Base-by-base conservation (phyloP, 2,329 filamentous ascomycete species). In the Basipetospora chlamydospora region DNA sequence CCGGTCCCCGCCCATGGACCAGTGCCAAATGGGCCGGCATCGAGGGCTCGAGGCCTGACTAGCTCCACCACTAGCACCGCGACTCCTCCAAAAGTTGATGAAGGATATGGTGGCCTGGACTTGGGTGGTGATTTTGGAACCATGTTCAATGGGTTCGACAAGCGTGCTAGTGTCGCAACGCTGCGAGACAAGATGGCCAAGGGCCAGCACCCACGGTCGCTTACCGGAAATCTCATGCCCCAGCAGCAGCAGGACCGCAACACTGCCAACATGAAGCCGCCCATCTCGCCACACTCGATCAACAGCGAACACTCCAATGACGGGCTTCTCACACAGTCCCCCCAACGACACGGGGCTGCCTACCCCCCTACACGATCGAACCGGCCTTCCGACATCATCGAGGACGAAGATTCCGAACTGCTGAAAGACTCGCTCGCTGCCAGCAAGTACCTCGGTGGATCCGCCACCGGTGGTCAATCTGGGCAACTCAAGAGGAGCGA, bases 121-220 rank as follows among this genome's bases (percentile, higher is more conserved):
- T 49, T 76, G 33, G 71, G 71, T 12, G 64, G 69, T 32, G 70
- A 75, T 46, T 70, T 75, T 43, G 61, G 66, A 41, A 68, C 61
- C 39, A 70, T 75, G 64, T 60, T 74, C 28, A 57, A 58, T 9
- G 59, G 56, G n/a, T 69, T 70, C 33, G 67, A 71, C 42, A 73
- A 73, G 51, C 58, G 68, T 41, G 57, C 63, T 16, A 69, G 67
- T 45, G 57, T 62, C 33, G 55, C 55, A n/a, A 69, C 36, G 21
- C 16, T 38, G 18, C 36, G 36, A 7, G 21, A 38, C n/a, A 23
- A 26, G 4, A n/a, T 16, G 2, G 11, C 29, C 11, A 26, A 20
- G 12, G 60, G 53, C 37, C 61, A 64, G 15, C 35, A 28, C 13
- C 56, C 58, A 18, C 59, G 67, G 6, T 62, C 64, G 22, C 50